Conservation (phyloP, 352 stramenopile genomes). For the Phytophthora hybrid region DNA sequence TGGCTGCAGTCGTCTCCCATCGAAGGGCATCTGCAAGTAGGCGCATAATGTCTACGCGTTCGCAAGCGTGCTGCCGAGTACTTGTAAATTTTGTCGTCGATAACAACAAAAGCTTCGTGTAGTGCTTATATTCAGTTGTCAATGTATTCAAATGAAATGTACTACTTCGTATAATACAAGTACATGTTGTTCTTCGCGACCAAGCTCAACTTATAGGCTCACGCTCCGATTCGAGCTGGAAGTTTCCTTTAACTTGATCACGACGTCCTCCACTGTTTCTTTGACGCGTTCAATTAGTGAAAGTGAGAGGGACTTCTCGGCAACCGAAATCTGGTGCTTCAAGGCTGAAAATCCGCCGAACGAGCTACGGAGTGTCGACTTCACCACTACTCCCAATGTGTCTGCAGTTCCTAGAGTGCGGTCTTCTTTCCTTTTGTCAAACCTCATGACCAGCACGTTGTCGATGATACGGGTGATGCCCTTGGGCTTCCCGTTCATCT, state of each 20-base stretch:
- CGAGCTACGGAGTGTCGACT: conserved; percentile 23
- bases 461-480: conserved; percentile 34
- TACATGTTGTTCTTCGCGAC: too few species aligned
- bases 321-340: conserved; percentile 28
- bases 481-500: conserved; percentile 33
- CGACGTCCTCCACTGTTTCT: conserved; percentile 26
- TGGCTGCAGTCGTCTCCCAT: conserved; percentile 21
- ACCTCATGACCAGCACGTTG: conserved; percentile 25
- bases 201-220: background rate
- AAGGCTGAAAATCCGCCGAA: conserved; percentile 33
- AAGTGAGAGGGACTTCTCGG: conserved; percentile 25
- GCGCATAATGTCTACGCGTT: background rate
- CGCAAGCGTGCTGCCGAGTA: background rate
- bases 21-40: background rate
- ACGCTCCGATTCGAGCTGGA: conserved; percentile 13
- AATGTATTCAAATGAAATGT: too few species aligned
- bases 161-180: too few species aligned
- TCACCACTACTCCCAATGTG: conserved; percentile 33
- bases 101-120: too few species aligned
- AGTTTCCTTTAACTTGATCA: conserved; percentile 24
- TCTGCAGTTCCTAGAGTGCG: conserved; percentile 14
- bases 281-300: conserved; percentile 34
- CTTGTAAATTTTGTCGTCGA: too few species aligned
- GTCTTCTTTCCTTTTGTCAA: conserved; percentile 15
- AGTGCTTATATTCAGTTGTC: too few species aligned